Conservation (phyloP, 2,329 filamentous ascomycete species). For the Eurotiales sp. region DNA sequence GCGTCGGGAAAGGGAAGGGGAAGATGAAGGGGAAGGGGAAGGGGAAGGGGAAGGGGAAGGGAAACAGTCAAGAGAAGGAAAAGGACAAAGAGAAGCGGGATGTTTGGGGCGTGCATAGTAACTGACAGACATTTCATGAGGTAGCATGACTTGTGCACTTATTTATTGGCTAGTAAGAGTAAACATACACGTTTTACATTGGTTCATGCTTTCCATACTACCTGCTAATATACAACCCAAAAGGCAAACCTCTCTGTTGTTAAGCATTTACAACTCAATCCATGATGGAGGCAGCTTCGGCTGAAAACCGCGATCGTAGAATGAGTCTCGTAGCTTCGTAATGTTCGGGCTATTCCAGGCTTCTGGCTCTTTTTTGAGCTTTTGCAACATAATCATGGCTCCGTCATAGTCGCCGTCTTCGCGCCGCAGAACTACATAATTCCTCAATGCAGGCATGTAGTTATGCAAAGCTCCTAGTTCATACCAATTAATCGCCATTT, state of each 20-base stretch:
- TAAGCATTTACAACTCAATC: conserved; percentile 7
- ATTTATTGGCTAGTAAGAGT: too few relatives aligned
- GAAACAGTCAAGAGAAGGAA: background rate
- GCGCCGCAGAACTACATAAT: conserved; percentile 27
- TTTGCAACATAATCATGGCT: conserved; percentile 8
- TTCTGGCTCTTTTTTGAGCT: conserved; percentile 7
- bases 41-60: background rate
- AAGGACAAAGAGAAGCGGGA: background rate
- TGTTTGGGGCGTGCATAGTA: background rate
- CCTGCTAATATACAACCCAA: background rate
- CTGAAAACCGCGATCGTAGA: conserved; percentile 2
- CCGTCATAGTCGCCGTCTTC: conserved; percentile 20
- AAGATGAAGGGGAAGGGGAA: background rate
- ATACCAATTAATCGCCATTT: conserved; percentile 34
- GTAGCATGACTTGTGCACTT: background rate
- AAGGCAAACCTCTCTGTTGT: too few relatives aligned
- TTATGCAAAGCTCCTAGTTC: conserved; percentile 23
- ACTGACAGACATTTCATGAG: background rate
- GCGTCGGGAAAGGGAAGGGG: conserved; percentile 24
- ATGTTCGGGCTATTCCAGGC: conserved; percentile 8
- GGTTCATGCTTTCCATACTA: too few relatives aligned
- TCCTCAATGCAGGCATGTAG: conserved; percentile 22
- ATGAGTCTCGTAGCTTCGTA: conserved; percentile 5
- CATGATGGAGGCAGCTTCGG: conserved; percentile 7
- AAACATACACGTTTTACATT: too few relatives aligned